Percentiles rank a stretch among this genome's conserved stretches.
Conservation (phyloP, 257 asterid species). For the Vinca minor region DNA sequence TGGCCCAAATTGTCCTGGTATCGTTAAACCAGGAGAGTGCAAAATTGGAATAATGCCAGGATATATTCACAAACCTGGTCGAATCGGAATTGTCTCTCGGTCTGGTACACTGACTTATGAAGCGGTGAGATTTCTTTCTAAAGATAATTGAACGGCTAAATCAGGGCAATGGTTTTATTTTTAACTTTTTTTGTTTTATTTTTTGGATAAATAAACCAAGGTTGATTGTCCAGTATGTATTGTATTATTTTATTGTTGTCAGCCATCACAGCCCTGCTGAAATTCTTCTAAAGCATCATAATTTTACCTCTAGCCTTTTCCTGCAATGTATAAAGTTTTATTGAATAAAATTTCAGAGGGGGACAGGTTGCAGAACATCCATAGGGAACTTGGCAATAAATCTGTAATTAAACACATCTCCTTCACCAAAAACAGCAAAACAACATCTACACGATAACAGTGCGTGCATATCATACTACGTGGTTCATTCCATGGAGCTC, state of each 20-base stretch:
- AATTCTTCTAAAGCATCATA: neutral
- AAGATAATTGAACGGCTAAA: neutral
- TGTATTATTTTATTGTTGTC: neutral
- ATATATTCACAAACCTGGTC: constrained; percentile 97
- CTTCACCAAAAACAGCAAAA: neutral
- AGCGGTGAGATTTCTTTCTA: constrained; percentile 54
- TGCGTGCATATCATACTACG: neutral
- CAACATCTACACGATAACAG: neutral
- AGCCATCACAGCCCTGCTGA: neutral
- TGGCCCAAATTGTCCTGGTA: constrained; percentile 98
- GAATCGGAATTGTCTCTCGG: constrained; percentile 86
- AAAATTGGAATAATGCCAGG: constrained; percentile 99
- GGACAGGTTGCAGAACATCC: too few relatives aligned
- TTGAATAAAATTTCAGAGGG: neutral
- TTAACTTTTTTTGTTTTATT: too few relatives aligned
- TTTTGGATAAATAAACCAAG: neutral
- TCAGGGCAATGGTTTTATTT: too few relatives aligned
- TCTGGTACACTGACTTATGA: constrained; percentile 86
- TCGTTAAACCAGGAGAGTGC: constrained; percentile 98
- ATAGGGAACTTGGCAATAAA: neutral
- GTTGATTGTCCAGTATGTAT: neutral
- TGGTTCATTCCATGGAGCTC: neutral
- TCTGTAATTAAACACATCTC: neutral
- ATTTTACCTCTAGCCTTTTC: neutral
- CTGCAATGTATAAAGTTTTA: neutral